Percentiles rank a stretch among this genome's conserved stretches.
Conservation (phyloP, 2,329 filamentous ascomycete genomes). For the Cercospora citrullina region DNA sequence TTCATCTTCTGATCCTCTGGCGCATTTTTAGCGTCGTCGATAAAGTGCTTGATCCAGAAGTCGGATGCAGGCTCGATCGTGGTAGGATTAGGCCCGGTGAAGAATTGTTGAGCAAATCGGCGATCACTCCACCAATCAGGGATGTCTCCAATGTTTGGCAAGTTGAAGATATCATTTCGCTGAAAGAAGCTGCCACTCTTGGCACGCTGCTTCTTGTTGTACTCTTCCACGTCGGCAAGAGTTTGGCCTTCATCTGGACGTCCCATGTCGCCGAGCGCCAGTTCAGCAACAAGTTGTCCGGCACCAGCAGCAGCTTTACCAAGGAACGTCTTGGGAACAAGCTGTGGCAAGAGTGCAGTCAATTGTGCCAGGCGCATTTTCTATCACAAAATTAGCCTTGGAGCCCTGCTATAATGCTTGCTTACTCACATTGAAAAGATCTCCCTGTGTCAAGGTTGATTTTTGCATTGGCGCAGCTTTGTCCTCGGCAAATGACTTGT, state of each 20-base stretch:
- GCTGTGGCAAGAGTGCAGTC: slow-evolving; percentile 28
- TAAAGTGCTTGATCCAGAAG: slow-evolving; percentile 41
- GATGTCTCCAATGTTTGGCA: slow-evolving; percentile 36
- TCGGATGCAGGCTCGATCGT: slow-evolving; percentile 43
- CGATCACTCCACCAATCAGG: slow-evolving; percentile 49
- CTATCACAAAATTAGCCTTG: background rate
- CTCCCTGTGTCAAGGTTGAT: slow-evolving; percentile 12
- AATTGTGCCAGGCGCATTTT: slow-evolving; percentile 32
- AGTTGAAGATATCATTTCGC: slow-evolving; percentile 32
- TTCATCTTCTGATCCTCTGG: slow-evolving; percentile 36
- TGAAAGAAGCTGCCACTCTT: slow-evolving; percentile 16
- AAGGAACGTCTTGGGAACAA: slow-evolving; percentile 29
- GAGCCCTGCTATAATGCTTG: background rate
- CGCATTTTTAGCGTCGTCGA: slow-evolving; percentile 35
- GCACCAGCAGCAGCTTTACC: slow-evolving; percentile 7
- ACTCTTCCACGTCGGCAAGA: slow-evolving; percentile 20
- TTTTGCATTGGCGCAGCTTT: slow-evolving; percentile 20
- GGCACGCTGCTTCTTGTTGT: slow-evolving; percentile 18
- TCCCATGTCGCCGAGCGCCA: slow-evolving; percentile 20
- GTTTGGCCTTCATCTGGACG: slow-evolving; percentile 21
- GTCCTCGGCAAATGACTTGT: slow-evolving; percentile 27
- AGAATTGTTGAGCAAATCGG: slow-evolving; percentile 49
- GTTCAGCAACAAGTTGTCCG: slow-evolving; percentile 9
- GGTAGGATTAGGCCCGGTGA: slow-evolving; percentile 49
- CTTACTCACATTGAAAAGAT: slow-evolving; percentile 31